phyloP scores from a whole-genome alignment of 768 basidiomycete species.

The Panellus pusillus region DNA sequence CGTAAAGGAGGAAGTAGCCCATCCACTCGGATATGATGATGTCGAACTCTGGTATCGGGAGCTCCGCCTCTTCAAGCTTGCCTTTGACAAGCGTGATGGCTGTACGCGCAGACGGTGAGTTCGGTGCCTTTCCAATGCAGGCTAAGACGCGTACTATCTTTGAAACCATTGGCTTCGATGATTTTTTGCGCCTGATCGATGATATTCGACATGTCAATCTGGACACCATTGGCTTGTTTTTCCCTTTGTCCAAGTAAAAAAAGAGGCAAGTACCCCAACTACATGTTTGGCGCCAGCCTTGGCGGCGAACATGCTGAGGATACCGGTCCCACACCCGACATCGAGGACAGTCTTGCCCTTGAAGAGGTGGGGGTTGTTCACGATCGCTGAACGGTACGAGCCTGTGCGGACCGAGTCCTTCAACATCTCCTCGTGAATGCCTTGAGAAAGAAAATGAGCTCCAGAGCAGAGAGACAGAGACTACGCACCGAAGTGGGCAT shows the following conservation, averaged over 20 bases:
- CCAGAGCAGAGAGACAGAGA: neutral
- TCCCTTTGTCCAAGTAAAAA: neutral
- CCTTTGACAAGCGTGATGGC: conserved; percentile 96
- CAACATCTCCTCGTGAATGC: conserved; percentile 99
- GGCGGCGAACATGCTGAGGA: conserved; percentile 96
- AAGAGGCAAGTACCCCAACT: conserved; percentile 62
- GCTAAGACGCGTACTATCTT: conserved; percentile 72
- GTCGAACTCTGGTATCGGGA: conserved; percentile 91
- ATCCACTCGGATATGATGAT: conserved; percentile 99
- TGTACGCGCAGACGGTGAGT: conserved; percentile 30
- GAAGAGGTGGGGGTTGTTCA: conserved; percentile 94
- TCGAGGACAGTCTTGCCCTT: conserved; percentile 96
- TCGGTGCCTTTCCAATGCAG: neutral
- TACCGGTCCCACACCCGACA: conserved; percentile 98
- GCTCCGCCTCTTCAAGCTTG: conserved; percentile 90
- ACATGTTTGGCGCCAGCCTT: conserved; percentile 94
- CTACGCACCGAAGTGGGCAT: conserved; percentile 85
- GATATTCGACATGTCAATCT: conserved; percentile 99
- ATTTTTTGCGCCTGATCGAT: conserved; percentile 99
- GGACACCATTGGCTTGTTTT: conserved; percentile 11
- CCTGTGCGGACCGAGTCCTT: conserved; percentile 95
- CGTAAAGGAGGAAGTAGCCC: conserved; percentile 99
- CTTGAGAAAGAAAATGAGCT: conserved; percentile 38
- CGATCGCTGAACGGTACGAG: conserved; percentile 91
- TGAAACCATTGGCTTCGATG: conserved; percentile 94